These are phyloP conservation scores for Exophiala mesophila DNA, from an alignment of 2,329 filamentous ascomycete genomes.

Conservation along the genomic window DNA sequence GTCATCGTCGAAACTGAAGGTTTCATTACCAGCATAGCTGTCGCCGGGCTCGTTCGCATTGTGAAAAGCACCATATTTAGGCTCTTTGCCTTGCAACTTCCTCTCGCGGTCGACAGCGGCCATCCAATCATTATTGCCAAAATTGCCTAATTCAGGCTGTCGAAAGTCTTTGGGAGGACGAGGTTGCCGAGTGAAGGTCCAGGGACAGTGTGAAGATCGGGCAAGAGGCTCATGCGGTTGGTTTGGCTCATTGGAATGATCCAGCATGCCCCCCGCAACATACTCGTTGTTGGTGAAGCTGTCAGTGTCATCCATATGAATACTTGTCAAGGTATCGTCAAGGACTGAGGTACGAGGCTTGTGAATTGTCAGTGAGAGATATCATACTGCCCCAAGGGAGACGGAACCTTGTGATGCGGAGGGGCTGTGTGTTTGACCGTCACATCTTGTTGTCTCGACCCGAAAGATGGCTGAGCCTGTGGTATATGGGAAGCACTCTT, in stretches of 20 bases:
- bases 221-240: not conserved
- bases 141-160: too few species aligned
- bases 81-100: conserved; percentile 6
- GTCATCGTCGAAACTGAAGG: conserved; percentile 9
- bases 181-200: too few species aligned
- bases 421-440: not conserved
- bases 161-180: too few species aligned
- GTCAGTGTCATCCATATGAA: conserved; percentile 21
- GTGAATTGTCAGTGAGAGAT: not conserved
- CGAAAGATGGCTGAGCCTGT: not conserved
- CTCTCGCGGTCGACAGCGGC: conserved; percentile 13
- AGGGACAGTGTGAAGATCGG: too few species aligned
- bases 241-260: not conserved
- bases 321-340: conserved; percentile 18
- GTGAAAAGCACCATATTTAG: conserved; percentile 6
- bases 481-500: conserved; percentile 1
- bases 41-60: not conserved
- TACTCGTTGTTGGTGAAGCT: conserved; percentile 14
- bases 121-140: conserved; percentile 11
- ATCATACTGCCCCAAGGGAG: too few species aligned
- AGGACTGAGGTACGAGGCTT: not conserved
- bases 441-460: not conserved
- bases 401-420: too few species aligned
- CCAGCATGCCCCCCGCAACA: not conserved
- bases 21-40: not conserved